Evolutionary conservation across 2,329 filamentous ascomycete genomes (phyloP).

Genomic region (Aspergillus terreus): DNA sequence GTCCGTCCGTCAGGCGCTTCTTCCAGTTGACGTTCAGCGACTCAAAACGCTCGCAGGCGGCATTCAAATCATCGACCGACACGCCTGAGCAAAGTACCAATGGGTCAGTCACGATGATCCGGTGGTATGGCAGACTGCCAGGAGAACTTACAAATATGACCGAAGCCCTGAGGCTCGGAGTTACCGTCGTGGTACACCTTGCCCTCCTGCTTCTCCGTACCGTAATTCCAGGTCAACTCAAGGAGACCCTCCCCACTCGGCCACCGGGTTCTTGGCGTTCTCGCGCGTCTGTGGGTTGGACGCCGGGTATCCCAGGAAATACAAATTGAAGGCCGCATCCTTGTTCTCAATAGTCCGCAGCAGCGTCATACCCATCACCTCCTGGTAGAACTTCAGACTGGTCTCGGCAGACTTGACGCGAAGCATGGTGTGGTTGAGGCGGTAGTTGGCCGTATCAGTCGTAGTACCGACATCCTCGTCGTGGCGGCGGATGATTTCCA

Average conservation of each 20-base stretch:
- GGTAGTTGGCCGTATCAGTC: slow-evolving; percentile 73
- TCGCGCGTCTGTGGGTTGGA: slow-evolving; percentile 52
- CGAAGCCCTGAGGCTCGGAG: slow-evolving; percentile 85
- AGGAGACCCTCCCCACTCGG: slow-evolving; percentile 78
- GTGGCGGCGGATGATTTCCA: slow-evolving; percentile 59
- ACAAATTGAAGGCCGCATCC: slow-evolving; percentile 76
- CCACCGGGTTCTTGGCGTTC: slow-evolving; percentile 53
- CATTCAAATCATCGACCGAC: slow-evolving; percentile 81
- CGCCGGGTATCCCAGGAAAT: slow-evolving; percentile 80
- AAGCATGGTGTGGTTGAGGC: slow-evolving; percentile 70
- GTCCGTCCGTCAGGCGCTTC: slow-evolving; percentile 87
- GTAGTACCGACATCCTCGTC: slow-evolving; percentile 67
- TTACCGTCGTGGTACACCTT: slow-evolving; percentile 94
- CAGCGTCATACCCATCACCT: slow-evolving; percentile 83
- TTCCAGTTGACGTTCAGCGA: slow-evolving; percentile 81
- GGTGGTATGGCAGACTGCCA: not conserved
- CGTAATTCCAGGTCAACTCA: slow-evolving; percentile 82
- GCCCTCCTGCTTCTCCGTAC: slow-evolving; percentile 71
- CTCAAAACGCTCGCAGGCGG: slow-evolving; percentile 83
- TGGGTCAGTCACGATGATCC: slow-evolving; percentile 2
- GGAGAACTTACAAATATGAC: slow-evolving; percentile 73
- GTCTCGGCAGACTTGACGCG: slow-evolving; percentile 78
- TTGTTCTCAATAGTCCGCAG: slow-evolving; percentile 68
- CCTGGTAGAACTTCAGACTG: slow-evolving; percentile 76
- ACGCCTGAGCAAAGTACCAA: slow-evolving; percentile 52